Percentiles rank a stretch among this genome's conserved stretches.
Evolutionary conservation across 2,329 filamentous ascomycete genomes (phyloP).

Genomic region (Colletotrichum navitas): DNA sequence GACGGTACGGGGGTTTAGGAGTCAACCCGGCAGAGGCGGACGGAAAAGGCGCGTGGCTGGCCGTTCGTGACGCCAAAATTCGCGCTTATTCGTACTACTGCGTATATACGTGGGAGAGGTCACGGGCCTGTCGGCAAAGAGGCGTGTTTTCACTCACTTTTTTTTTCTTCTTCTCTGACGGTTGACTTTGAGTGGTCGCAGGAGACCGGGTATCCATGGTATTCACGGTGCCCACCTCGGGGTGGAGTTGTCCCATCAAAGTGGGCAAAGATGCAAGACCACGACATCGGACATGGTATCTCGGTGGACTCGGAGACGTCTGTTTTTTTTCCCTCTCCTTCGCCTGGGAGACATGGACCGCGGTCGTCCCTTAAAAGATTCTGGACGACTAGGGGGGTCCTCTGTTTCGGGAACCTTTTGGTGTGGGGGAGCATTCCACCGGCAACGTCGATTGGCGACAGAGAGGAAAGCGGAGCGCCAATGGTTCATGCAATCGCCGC

Average conservation of each 20-base stretch:
- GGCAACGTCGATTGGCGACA: constrained; percentile 17
- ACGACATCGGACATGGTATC: constrained; percentile 27
- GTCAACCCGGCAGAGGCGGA: constrained; percentile 15
- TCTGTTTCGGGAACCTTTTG: constrained; percentile 12
- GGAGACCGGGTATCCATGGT: constrained; percentile 5
- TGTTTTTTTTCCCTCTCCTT: not conserved
- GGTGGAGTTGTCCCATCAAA: constrained; percentile 37
- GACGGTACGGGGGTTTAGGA: not conserved
- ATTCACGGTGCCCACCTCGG: constrained; percentile 27
- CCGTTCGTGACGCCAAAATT: constrained; percentile 20
- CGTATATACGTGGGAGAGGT: not conserved
- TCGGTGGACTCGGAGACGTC: constrained; percentile 3
- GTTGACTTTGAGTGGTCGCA: constrained; percentile 12
- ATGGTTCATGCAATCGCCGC: constrained; percentile 16
- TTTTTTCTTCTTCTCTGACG: constrained; percentile 2
- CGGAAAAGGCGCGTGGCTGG: constrained; percentile 38
- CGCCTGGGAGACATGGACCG: constrained; percentile 19
- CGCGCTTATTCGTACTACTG: not conserved
- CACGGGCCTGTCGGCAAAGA: not conserved
- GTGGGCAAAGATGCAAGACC: constrained; percentile 31
- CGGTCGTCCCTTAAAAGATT: constrained; percentile 22
- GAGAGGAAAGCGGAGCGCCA: not conserved
- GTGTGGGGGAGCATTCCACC: constrained; percentile 22
- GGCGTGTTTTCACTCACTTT: not conserved
- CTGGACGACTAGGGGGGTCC: constrained; percentile 13